Evolutionary conservation across 176 grass and related monocot species (phyloP).

Genomic region (Pharus latifolius): DNA sequence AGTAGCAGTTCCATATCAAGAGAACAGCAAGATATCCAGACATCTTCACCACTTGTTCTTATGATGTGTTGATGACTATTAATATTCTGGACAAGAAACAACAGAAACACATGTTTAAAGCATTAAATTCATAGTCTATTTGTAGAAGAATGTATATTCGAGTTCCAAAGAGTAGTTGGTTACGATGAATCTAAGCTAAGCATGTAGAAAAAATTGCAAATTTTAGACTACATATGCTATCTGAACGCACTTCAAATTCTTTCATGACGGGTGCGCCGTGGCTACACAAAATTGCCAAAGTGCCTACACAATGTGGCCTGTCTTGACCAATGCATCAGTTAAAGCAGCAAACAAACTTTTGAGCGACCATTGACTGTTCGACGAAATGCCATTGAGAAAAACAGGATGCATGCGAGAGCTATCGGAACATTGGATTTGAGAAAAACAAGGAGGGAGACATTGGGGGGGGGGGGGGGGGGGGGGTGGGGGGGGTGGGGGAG

Average conservation of each 20-base stretch:
- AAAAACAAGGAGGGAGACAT: not conserved
- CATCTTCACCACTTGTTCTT: not conserved
- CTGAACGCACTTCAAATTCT: too few relatives aligned
- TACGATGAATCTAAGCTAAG: not conserved
- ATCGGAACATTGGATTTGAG: not conserved
- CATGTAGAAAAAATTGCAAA: too few relatives aligned
- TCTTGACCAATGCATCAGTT: too few relatives aligned
- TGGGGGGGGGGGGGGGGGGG: not conserved
- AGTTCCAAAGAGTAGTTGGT: not conserved
- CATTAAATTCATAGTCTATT: not conserved
- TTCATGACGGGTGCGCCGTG: too few relatives aligned
- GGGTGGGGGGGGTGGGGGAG: not conserved
- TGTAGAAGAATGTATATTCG: not conserved
- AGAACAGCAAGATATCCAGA: not conserved
- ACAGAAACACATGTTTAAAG: not conserved
- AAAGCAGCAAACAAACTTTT: too few relatives aligned
- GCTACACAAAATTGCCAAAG: too few relatives aligned
- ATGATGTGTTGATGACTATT: too few relatives aligned
- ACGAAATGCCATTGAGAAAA: slow-evolving; percentile 9
- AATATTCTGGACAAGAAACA: too few relatives aligned
- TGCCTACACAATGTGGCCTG: too few relatives aligned
- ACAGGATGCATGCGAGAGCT: not conserved
- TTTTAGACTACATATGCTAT: too few relatives aligned
- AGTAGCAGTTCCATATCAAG: not conserved
- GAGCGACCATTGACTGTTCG: slow-evolving; percentile 1